Base-by-base conservation (phyloP, 148 eudicot genomes). In the Nepenthes gracilis region DNA sequence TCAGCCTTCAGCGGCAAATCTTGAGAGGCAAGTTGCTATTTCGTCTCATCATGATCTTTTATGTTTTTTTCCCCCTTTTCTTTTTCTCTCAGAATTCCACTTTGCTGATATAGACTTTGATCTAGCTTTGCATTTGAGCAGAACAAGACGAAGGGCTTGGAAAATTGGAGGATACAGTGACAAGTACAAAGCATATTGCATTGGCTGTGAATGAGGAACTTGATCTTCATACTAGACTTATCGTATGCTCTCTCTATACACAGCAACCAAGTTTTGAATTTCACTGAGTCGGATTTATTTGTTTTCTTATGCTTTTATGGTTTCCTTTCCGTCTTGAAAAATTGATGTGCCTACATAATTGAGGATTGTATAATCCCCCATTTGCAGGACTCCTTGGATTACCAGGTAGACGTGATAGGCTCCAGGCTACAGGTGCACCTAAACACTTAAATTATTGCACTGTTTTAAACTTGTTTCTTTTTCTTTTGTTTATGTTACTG, bases 101-200 rank as follows among this genome's bases (percentile, higher is more conserved):
- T 67, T 23, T 40, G 33, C 36, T 48, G 4, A 4, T 12, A 53
- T 59, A 1, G 37, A 54, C 58, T 54, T 36, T 54, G 58, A 54
- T 57, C 37, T 58, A 47, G 59, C 23, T 57, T 53, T 70, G 36
- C 63, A 33, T 68, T 32, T 63, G 64, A 50, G 65, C 96, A 93
- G 98, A 88, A 61, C 96, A 93, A 88, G 98, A 93, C 49, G 98
- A 93, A 57, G 98, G 84, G 63, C 95, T 93, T 67, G 96, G 84
- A 40, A 75, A 74, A 67, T 75, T 93, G 80, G 98, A 93, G 81
- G 91, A 82, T 72, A 74, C 88, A 38, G 95, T 93, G 63, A 61
- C 67, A 49, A 93, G 98, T 71, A 88, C 96, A 3, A 93, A 93
- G 68, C 98, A 93, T 70, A 77, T 93, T 73, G 98, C 98, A 38